Evolutionary conservation across 768 basidiomycete genomes (phyloP), one percentile per base, ranked within the genome.

Genomic region (Leccinum truebloodii): DNA sequence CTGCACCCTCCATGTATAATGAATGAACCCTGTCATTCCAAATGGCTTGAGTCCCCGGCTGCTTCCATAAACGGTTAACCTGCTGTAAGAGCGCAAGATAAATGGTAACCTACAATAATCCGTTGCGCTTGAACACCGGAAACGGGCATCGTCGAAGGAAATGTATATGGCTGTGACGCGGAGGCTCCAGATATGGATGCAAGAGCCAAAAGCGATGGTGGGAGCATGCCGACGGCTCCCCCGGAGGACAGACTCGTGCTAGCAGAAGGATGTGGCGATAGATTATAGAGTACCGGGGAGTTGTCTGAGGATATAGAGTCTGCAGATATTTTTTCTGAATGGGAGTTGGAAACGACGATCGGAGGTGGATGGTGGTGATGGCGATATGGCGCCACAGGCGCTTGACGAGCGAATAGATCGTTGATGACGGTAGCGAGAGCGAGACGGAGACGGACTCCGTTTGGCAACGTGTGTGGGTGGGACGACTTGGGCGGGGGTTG

Each of bases 361-460:
- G 73, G 74, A n/a, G 76, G 75, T 20, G 76, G 72, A 26, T 73
- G 68, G 60, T 69, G 73, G 49, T 70, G 74, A 54, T 64, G 76
- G 59, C 65, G 77, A 55, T 72, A 75, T 34, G 73, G 75, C 4
- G 73, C 69, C 13, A 75, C 59, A 2, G 86, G 86, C 0, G 84
- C 79, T 67, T 88, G 86, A 24, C 90, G 83, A 26, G 89, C 86
- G 68, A 93, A 93, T 7, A 94, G 75, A 65, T 93, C 91, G 63
- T 93, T 93, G 72, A 93, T 81, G 57, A 94, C 84, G 0, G 89
- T 88, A 2, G 85, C 85, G 37, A 94, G 77, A 1, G 88, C 87
- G 6, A 94, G 80, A 30, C 92, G 80, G 53, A 94, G 79, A 6
- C 92, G 83, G 37, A 94, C 90, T 13, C 90, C 90, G 64, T 93